A percentile compares a stretch with the other conserved stretches of the same genome.
Evolutionary conservation across 306 rosid genomes (phyloP).

Genomic region (Fragaria vesca): DNA sequence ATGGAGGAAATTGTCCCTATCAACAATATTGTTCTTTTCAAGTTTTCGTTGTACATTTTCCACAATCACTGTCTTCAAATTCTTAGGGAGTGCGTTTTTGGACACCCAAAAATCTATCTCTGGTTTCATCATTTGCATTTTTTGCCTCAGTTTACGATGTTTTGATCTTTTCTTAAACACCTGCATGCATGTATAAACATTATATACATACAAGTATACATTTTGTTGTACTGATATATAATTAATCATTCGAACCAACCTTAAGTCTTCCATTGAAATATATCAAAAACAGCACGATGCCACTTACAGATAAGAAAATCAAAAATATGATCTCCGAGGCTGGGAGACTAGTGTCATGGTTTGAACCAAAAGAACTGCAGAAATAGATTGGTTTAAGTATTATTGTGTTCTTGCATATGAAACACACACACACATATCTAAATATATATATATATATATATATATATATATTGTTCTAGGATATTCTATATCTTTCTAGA

Average conservation of each 20-base stretch:
- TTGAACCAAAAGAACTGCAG: conserved; percentile 1
- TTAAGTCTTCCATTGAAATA: not conserved
- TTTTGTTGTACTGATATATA: too few species aligned
- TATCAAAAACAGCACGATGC: not conserved
- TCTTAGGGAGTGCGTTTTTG: not conserved
- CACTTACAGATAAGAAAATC: not conserved
- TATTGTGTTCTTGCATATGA: too few species aligned
- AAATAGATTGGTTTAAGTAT: not conserved
- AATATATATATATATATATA: too few species aligned
- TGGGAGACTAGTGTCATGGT: not conserved
- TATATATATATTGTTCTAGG: too few species aligned
- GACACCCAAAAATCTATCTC: not conserved
- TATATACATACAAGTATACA: too few species aligned
- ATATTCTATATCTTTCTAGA: too few species aligned
- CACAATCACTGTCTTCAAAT: not conserved
- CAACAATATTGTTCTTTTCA: not conserved
- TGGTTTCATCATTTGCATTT: not conserved
- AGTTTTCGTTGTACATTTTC: not conserved
- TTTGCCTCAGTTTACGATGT: not conserved
- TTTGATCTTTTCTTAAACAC: not conserved
- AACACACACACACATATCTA: too few species aligned
- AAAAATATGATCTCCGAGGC: not conserved
- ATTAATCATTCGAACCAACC: not conserved
- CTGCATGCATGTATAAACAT: not conserved
- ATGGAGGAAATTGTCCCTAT: not conserved